Base-by-base conservation (phyloP, 495 filamentous ascomycete species). In the Chaetomium tenue region DNA sequence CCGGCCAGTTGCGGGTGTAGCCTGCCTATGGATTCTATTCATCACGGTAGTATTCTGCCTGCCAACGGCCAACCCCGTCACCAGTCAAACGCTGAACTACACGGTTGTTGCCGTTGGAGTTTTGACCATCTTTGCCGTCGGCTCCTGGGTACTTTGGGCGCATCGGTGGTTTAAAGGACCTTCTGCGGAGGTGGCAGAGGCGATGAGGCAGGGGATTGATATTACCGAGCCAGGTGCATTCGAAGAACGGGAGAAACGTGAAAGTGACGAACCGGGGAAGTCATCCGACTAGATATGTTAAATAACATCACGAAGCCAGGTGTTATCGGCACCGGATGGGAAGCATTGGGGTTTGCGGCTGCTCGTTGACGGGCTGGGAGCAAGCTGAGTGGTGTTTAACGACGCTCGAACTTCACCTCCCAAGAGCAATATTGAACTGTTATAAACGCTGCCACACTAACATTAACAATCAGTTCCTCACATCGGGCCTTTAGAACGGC, bases 21-120 rank as follows among this genome's bases (percentile, higher is more conserved):
- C 84, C 0, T 78, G 78, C 20, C 30, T 76, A 1, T 88, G 85
- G 84, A 81, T 83, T n/a, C 53, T 63, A 0, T 87, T 85, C 63
- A 86, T 87, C 57, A 83, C 81, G 2, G 79, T 88, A 56, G 76
- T 87, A 1, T 88, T 88, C 71, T 88, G 86, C 68, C 75, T 88
- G 56, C 86, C 86, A 0, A 83, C 83, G 0, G 74, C 76, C 20
- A 86, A 87, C 59, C 83, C 86, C 0, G 83, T 89, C 0, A 81
- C 79, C 8, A 79, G 74, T 22, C 75, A 86, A 67, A 86, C 84
- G 9, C 69, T 89, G 23, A 86, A 87, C 68, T 89, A 89, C 66
- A 86, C 86, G 0, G 81, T 81, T 2, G 86, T 87, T 0, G 86
- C 85, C 2, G 84, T 88, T 8, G 86, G 85, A 0, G 86, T 88